Evolutionary conservation across 2,329 filamentous ascomycete genomes (phyloP), one percentile per base, ranked within the genome.

Genomic region (Davidsoniella australis): DNA sequence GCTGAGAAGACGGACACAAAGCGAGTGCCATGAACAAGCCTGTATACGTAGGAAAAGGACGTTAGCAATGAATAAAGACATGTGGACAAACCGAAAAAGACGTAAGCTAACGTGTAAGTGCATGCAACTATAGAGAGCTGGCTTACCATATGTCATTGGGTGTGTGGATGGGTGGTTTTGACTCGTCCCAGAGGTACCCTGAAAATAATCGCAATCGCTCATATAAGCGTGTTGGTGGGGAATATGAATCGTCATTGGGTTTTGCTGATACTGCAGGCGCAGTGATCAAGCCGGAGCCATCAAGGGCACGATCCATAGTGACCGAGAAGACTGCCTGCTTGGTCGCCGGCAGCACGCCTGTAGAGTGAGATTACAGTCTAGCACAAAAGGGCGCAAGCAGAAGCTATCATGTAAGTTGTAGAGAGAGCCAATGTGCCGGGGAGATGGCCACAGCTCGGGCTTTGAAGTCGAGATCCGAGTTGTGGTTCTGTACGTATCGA

Each of bases 101-200:
- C 14, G 17, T 38, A 24, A n/a, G 17, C 37, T 24, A 42, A 20
- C 29, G 38, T 23, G 16, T 18, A 47, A 50, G 20, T 23, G 20
- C 20, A 23, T 23, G 20, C 20, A 23, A 5, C 20, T 48, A 46
- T 41, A 43, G 20, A 5, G n/a, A 24, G 58, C 20, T 23, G 20
- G 20, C 65, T 58, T 67, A 78, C 86, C 88, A 96, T 67, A 88
- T 87, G 62, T 93, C 86, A 64, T 94, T 95, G 58, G 80, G 85
- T 46, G 75, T 74, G 59, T 80, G 77, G 50, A 73, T 67, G 9
- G 75, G 75, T 23, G 64, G 63, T 51, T 59, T 62, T 12, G 73
- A 70, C 56, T 84, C 80, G 62, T 87, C 81, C 83, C 83, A 88
- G 5, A 73, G 76, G 61, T 85, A 87, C 48, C 82, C 82, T 42